phyloP scores from a whole-genome alignment of 805 yeast genomes.

The Candida piceae region DNA sequence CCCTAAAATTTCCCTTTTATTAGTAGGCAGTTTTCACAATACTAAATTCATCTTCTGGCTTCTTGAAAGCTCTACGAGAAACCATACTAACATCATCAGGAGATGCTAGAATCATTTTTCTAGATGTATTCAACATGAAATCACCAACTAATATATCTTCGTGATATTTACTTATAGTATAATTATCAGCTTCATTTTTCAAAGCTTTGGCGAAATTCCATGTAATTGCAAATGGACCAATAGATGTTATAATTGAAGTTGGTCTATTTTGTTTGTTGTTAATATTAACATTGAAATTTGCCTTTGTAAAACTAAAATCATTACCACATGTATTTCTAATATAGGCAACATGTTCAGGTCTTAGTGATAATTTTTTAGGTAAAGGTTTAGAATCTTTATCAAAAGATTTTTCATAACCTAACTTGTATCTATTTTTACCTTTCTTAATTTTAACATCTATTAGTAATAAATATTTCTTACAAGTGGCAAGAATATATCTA shows the following conservation, averaged over 20 bases:
- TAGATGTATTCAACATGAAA: conserved; percentile 69
- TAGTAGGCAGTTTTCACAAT: conserved; percentile 26
- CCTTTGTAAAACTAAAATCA: conserved; percentile 59
- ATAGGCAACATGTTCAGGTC: conserved; percentile 67
- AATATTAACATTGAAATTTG: conserved; percentile 72
- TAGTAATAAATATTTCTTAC: conserved; percentile 63
- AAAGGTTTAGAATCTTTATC: conserved; percentile 61
- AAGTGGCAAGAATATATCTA: conserved; percentile 75
- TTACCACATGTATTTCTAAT: conserved; percentile 48
- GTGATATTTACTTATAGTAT: conserved; percentile 58
- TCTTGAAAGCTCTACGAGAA: conserved; percentile 51
- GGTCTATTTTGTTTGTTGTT: conserved; percentile 45
- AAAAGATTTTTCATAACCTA: conserved; percentile 64
- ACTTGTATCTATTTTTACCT: conserved; percentile 52
- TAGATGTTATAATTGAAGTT: conserved; percentile 66
- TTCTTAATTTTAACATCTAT: conserved; percentile 60
- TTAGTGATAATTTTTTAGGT: conserved; percentile 61
- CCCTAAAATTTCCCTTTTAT: not conserved
- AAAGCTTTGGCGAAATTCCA: conserved; percentile 69
- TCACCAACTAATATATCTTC: conserved; percentile 68
- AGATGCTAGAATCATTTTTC: conserved; percentile 66
- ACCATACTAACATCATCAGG: conserved; percentile 75
- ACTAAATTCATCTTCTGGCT: conserved; percentile 36
- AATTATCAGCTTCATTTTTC: conserved; percentile 47
- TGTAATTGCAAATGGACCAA: conserved; percentile 77